Base-by-base conservation (phyloP, 2,329 filamentous ascomycete genomes). In the Coniochaeta sp. region DNA sequence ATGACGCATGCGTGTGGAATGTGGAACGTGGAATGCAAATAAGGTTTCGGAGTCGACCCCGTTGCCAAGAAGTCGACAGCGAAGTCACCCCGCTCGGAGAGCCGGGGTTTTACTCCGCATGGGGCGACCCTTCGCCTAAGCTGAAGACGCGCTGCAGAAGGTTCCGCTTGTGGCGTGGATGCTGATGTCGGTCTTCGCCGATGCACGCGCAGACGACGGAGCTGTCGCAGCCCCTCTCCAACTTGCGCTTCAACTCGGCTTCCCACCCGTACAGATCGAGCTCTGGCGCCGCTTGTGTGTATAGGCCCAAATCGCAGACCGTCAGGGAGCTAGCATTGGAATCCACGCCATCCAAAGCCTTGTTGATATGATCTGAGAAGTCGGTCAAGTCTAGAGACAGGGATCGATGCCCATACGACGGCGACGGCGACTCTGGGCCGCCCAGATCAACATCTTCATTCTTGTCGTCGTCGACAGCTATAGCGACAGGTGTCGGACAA, bases 231-330 rank as follows among this genome's bases (percentile, higher is more conserved):
- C 52, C 19, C 14, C 12, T 10, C 50, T 54, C 22, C 38, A 58
- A 60, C 52, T 67, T 69, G 24, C 72, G 70, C 10, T 76, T 72
- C 22, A 78, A 71, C 63, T 79, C 79, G 10, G 79, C 79, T 61
- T 84, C 80, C 81, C 81, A 84, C 14, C 81, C 81, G 60, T 84
- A 84, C 4, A 75, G 65, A 59, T 84, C 80, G 1, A 72, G 68
- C 6, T 69, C 69, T 4, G 70, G 69, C 16, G 66, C 67, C 9
- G 66, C 61, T 57, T 63, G 65, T 6, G 63, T 68, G 50, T 68
- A 70, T 5, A 67, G 58, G 6, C 70, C 70, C 2, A 69, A 68
- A 42, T 70, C 69, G 30, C 67, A 63, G 34, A 69, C 61, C n/a
- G 63, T 68, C 4, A 70, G 60, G 14, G 66, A 64, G 4, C 61